These are phyloP conservation scores for Diversispora epigaea DNA, from an alignment of 192 early-diverging fungal species.

Conservation along the genomic window DNA sequence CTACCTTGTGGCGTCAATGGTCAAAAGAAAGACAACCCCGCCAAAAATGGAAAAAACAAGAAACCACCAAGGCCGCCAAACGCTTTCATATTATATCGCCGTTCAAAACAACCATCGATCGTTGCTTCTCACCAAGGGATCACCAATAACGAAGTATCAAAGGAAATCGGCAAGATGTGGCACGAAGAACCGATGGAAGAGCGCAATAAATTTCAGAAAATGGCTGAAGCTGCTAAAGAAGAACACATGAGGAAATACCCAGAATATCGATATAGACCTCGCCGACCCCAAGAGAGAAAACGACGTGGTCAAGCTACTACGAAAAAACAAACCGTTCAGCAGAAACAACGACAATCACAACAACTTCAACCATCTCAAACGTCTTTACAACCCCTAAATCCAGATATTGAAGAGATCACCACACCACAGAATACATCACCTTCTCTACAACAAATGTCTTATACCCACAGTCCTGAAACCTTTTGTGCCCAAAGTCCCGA, in stretches of 20 bases:
- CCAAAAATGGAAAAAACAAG: conserved; percentile 3
- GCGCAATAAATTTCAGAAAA: conserved; percentile 17
- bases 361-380: too few species aligned
- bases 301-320: not conserved
- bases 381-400: too few species aligned
- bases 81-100: conserved; percentile 37
- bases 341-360: not conserved
- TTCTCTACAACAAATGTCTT: too few species aligned
- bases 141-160: conserved; percentile 34
- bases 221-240: conserved; percentile 31
- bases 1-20: conserved; percentile 15
- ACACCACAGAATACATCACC: too few species aligned
- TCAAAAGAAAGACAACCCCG: not conserved
- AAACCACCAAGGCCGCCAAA: conserved; percentile 42
- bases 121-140: conserved; percentile 21
- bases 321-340: not conserved
- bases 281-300: conserved; percentile 14
- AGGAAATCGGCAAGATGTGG: conserved; percentile 37
- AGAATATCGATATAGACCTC: conserved; percentile 24
- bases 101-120: conserved; percentile 27
- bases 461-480: too few species aligned
- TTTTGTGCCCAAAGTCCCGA: too few species aligned
- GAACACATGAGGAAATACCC: conserved; percentile 37
- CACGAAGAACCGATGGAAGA: conserved; percentile 30
- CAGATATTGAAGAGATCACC: too few species aligned